phyloP scores from a whole-genome alignment of 768 basidiomycete genomes.

The Boletus pseudopeckii region DNA sequence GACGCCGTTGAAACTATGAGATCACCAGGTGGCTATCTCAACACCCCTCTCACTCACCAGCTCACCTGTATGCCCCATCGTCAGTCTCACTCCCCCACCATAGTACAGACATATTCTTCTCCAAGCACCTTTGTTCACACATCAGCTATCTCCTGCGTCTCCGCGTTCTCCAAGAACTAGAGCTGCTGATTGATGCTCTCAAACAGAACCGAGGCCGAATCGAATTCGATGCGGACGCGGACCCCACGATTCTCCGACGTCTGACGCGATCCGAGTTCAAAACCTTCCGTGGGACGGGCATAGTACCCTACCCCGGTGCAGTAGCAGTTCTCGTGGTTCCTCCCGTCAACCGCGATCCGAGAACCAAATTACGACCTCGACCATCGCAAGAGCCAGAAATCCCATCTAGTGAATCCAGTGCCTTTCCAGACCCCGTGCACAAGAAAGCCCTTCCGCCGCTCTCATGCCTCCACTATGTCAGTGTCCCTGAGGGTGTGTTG shows the following conservation, averaged over 20 bases:
- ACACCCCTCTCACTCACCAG: not conserved
- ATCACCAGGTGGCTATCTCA: slow-evolving; percentile 34
- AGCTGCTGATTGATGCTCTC: slow-evolving; percentile 44
- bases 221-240: slow-evolving; percentile 6
- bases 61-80: slow-evolving; percentile 1
- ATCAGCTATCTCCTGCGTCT: slow-evolving; percentile 65
- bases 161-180: slow-evolving; percentile 73
- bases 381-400: slow-evolving; percentile 38
- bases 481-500: not conserved
- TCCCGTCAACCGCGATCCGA: slow-evolving; percentile 54
- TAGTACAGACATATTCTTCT: slow-evolving; percentile 31
- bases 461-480: slow-evolving; percentile 23
- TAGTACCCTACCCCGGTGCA: slow-evolving; percentile 49
- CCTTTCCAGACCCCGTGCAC: not conserved
- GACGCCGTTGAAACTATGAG: slow-evolving; percentile 38
- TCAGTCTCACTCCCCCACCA: slow-evolving; percentile 26
- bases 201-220: not conserved
- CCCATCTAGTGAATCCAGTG: slow-evolving; percentile 9
- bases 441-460: slow-evolving; percentile 25
- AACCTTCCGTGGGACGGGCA: slow-evolving; percentile 42
- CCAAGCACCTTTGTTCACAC: slow-evolving; percentile 49
- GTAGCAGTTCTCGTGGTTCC: slow-evolving; percentile 70
- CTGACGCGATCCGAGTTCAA: slow-evolving; percentile 63
- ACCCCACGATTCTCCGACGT: slow-evolving; percentile 51
- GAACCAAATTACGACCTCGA: slow-evolving; percentile 42